These are phyloP conservation scores for Orobanche coerulescens DNA, from an alignment of 257 asterid genomes.

Conservation along the genomic window DNA sequence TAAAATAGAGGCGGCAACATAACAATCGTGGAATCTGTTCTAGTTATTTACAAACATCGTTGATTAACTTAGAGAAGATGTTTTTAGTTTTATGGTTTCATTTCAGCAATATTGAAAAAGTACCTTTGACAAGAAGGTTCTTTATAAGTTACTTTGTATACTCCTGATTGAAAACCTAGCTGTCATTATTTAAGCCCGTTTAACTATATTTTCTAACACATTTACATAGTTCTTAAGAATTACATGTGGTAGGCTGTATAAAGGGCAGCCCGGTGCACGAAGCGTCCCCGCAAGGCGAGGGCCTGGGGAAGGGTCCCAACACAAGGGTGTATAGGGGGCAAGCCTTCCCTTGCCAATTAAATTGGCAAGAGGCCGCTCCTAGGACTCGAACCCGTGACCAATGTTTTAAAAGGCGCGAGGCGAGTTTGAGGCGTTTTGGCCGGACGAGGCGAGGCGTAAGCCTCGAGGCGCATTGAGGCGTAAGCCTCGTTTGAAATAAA, in stretches of 20 bases:
- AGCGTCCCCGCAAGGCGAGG: too few species aligned
- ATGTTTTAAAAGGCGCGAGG: too few species aligned
- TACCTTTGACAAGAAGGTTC: constrained; percentile 3
- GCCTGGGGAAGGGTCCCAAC: too few species aligned
- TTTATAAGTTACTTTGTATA: neutral
- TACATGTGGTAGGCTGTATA: constrained; percentile 7
- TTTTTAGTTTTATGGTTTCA: neutral
- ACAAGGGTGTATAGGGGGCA: too few species aligned
- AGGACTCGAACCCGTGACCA: too few species aligned
- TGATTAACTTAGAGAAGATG: neutral
- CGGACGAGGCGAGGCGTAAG: too few species aligned
- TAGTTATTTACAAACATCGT: neutral
- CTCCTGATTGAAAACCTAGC: neutral
- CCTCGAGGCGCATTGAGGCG: too few species aligned
- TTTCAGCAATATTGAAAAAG: neutral
- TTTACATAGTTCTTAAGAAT: constrained; percentile 1
- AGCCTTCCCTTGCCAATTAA: too few species aligned
- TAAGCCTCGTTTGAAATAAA: too few species aligned
- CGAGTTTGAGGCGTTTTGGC: too few species aligned
- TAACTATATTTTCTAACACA: neutral
- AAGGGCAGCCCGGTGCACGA: too few species aligned
- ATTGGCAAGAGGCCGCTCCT: too few species aligned
- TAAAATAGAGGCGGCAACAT: constrained; percentile 1
- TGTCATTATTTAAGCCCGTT: neutral
- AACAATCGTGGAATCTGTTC: neutral